Conservation (phyloP, 2,329 filamentous ascomycete genomes). For the Tolypocladium inflatum region DNA sequence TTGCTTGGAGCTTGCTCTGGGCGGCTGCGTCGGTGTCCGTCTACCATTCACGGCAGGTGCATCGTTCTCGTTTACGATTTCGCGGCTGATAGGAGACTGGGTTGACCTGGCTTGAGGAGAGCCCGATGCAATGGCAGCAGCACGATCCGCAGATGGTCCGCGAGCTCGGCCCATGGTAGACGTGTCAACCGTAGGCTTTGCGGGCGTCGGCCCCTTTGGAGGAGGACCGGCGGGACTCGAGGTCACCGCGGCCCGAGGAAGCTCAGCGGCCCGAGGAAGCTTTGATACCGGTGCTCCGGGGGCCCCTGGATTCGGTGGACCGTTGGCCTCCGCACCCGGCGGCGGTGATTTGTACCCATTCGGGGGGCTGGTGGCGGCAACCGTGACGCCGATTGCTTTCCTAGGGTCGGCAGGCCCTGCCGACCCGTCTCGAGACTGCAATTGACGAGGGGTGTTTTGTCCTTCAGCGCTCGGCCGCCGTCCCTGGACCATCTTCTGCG, state of each 20-base stretch:
- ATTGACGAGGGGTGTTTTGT: constrained; percentile 21
- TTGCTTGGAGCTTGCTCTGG: constrained; percentile 25
- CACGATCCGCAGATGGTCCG: constrained; percentile 40
- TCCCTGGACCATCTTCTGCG: constrained; percentile 29
- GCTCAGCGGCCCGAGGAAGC: constrained; percentile 22
- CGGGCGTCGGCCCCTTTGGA: constrained; percentile 43
- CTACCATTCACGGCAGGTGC: constrained; percentile 48
- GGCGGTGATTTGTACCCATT: constrained; percentile 33
- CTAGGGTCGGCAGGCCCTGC: constrained; percentile 40
- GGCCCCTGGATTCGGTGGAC: constrained; percentile 18
- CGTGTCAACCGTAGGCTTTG: constrained; percentile 33
- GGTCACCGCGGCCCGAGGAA: constrained; percentile 17
- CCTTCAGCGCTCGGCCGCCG: constrained; percentile 32
- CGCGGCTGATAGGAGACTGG: constrained; percentile 32
- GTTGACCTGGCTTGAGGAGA: constrained; percentile 24
- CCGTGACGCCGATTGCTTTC: constrained; percentile 30
- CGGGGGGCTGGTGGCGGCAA: constrained; percentile 21
- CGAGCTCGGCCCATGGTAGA: constrained; percentile 32
- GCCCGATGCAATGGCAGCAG: constrained; percentile 19
- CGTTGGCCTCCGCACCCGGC: constrained; percentile 28
- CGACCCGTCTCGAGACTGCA: constrained; percentile 41
- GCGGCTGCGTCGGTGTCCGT: constrained; percentile 50
- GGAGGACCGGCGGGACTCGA: constrained; percentile 39
- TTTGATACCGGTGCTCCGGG: constrained; percentile 25
- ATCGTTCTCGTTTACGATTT: constrained; percentile 34